Evolutionary conservation across 2,329 filamentous ascomycete species (phyloP).

Genomic region (Epichloe sylvatica): DNA sequence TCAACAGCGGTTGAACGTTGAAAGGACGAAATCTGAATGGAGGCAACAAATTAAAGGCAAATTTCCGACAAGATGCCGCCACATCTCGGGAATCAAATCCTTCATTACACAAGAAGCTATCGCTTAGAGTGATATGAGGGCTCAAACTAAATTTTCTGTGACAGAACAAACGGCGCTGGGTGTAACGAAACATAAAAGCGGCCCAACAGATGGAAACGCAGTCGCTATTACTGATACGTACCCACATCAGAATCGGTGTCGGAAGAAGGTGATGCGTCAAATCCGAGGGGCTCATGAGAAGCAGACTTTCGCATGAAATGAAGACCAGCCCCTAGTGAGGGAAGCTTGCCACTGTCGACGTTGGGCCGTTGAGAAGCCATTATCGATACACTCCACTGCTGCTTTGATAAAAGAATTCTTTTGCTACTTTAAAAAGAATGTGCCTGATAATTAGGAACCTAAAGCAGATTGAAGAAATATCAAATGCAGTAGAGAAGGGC

Average conservation of each 20-base stretch:
- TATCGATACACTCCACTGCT: background rate
- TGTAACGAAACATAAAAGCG: background rate
- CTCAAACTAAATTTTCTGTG: background rate
- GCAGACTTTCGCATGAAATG: conserved; percentile 6
- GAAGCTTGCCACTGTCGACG: background rate
- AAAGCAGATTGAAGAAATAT: background rate
- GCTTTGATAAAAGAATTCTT: background rate
- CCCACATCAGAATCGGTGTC: conserved; percentile 1
- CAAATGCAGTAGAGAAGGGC: background rate
- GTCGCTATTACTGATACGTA: background rate
- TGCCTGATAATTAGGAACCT: no score
- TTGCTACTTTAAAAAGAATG: no score
- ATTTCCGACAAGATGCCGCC: background rate
- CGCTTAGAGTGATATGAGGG: background rate
- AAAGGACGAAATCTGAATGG: background rate
- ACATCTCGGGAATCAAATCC: background rate
- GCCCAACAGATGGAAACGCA: background rate
- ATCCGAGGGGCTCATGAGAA: conserved; percentile 8
- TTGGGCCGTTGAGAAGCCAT: background rate
- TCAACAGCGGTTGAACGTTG: background rate
- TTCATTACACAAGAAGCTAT: background rate
- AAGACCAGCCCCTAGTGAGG: conserved; percentile 3
- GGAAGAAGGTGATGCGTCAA: conserved; percentile 2
- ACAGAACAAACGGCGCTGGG: background rate
- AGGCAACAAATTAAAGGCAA: background rate